These are phyloP conservation scores for Monilinia fructicola DNA, from an alignment of 2,329 filamentous ascomycete species.

Conservation along the genomic window DNA sequence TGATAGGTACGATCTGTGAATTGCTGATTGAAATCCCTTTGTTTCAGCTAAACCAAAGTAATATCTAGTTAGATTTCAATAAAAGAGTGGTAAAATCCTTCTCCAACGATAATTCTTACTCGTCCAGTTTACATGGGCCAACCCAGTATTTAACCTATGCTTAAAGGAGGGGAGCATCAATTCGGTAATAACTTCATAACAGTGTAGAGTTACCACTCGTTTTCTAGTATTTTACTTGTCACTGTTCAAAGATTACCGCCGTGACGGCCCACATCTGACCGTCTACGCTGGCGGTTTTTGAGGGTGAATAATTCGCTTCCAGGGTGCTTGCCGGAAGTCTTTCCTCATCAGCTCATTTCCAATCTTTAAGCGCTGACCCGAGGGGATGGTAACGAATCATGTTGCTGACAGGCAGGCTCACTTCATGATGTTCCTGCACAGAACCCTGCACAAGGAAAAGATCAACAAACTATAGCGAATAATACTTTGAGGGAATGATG, in stretches of 20 bases:
- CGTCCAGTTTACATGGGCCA: too few relatives aligned
- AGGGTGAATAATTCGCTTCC: too few relatives aligned
- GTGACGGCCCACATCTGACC: background rate
- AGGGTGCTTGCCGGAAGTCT: too few relatives aligned
- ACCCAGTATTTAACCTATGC: too few relatives aligned
- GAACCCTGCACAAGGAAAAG: background rate
- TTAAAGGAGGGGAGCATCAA: too few relatives aligned
- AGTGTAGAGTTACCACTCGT: too few relatives aligned
- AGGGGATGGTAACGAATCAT: background rate
- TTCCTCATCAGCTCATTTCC: slow-evolving; percentile 1
- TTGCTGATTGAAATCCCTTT: too few relatives aligned
- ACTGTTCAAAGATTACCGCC: background rate
- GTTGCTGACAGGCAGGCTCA: background rate
- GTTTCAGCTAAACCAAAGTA: too few relatives aligned
- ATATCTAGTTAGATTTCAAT: too few relatives aligned
- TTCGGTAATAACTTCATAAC: background rate
- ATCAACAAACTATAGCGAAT: background rate
- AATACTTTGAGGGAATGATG: background rate
- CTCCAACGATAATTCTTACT: too few relatives aligned
- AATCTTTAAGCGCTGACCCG: slow-evolving; percentile 6
- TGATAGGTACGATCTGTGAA: too few relatives aligned
- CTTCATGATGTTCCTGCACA: background rate
- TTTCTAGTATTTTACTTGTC: background rate
- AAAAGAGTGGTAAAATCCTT: too few relatives aligned
- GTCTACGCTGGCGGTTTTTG: background rate